Conservation (phyloP, 108 stramenopile species). For the Fragilariopsis cylindrus region DNA sequence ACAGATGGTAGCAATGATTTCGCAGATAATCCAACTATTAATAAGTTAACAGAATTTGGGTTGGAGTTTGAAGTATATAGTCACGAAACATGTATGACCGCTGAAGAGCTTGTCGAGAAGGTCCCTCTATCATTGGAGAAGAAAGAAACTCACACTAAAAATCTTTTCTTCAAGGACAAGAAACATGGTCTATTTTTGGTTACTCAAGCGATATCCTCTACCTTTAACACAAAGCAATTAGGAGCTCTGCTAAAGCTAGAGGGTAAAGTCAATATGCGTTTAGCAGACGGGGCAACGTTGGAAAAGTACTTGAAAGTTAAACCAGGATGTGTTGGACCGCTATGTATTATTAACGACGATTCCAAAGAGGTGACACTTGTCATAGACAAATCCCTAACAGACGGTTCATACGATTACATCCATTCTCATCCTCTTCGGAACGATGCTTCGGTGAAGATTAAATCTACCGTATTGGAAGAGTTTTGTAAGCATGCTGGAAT, state of each 20-base stretch:
- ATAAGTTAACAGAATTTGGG: constrained; percentile 54
- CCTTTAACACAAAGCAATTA: constrained; percentile 83
- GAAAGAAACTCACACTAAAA: constrained; percentile 84
- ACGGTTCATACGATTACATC: constrained; percentile 40
- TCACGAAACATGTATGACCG: constrained; percentile 63
- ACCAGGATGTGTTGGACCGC: constrained; percentile 87
- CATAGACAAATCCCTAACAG: constrained; percentile 75
- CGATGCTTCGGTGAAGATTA: constrained; percentile 77
- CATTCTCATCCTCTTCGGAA: constrained; percentile 91
- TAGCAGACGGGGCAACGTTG: constrained; percentile 76
- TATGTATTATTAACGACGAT: constrained; percentile 59
- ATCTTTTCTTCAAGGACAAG: constrained; percentile 89
- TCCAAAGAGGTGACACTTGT: constrained; percentile 73
- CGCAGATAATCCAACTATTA: constrained; percentile 58
- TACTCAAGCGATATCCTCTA: constrained; percentile 47
- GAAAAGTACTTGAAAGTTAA: constrained; percentile 68
- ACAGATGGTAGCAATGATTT: constrained; percentile 28
- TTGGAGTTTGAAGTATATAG: constrained; percentile 60
- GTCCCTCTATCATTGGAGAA: constrained; percentile 57
- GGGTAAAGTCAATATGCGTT: constrained; percentile 89
- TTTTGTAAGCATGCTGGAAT: constrained; percentile 61
- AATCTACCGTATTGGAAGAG: constrained; percentile 58
- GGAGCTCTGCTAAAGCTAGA: constrained; percentile 77
- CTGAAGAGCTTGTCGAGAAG: constrained; percentile 79
- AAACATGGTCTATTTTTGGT: constrained; percentile 88